Evolutionary conservation across 2,329 filamentous ascomycete genomes (phyloP).

Genomic region (Cladobotryum protrusum): DNA sequence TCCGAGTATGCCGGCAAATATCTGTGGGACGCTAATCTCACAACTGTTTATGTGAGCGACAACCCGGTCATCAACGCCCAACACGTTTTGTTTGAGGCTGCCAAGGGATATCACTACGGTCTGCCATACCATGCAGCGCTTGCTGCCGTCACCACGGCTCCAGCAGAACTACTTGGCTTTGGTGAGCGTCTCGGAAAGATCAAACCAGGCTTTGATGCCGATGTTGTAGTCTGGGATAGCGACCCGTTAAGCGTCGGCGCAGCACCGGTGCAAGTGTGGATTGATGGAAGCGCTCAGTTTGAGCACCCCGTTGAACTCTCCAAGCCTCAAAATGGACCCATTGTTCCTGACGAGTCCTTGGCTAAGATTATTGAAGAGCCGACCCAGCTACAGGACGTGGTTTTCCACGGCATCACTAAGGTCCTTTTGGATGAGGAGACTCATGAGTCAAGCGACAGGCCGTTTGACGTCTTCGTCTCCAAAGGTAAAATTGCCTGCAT

Average conservation of each 20-base stretch:
- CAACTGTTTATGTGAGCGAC: constrained; percentile 62
- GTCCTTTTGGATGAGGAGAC: constrained; percentile 41
- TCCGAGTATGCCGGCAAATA: constrained; percentile 62
- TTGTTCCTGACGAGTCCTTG: constrained; percentile 35
- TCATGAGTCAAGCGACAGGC: constrained; percentile 25
- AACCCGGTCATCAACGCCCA: constrained; percentile 66
- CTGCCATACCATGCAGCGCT: constrained; percentile 55
- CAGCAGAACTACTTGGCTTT: constrained; percentile 52
- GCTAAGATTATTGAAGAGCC: constrained; percentile 37
- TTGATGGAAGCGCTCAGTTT: constrained; percentile 52
- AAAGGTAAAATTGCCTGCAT: constrained; percentile 51
- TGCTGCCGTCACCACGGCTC: constrained; percentile 51
- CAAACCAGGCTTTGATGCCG: constrained; percentile 56
- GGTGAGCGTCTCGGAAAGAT: constrained; percentile 54
- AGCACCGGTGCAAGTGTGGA: constrained; percentile 56
- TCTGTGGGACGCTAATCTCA: constrained; percentile 58
- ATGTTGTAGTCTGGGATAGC: constrained; percentile 57
- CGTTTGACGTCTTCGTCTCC: constrained; percentile 45
- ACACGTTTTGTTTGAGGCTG: constrained; percentile 61
- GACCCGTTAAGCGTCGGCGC: constrained; percentile 56
- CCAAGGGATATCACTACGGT: constrained; percentile 53
- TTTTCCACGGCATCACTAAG: constrained; percentile 52
- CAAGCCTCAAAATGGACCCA: constrained; percentile 39
- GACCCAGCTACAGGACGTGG: constrained; percentile 30
- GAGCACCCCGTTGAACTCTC: constrained; percentile 47